phyloP scores from a whole-genome alignment of 495 filamentous ascomycete species.

The Hypoxylon rickii region DNA sequence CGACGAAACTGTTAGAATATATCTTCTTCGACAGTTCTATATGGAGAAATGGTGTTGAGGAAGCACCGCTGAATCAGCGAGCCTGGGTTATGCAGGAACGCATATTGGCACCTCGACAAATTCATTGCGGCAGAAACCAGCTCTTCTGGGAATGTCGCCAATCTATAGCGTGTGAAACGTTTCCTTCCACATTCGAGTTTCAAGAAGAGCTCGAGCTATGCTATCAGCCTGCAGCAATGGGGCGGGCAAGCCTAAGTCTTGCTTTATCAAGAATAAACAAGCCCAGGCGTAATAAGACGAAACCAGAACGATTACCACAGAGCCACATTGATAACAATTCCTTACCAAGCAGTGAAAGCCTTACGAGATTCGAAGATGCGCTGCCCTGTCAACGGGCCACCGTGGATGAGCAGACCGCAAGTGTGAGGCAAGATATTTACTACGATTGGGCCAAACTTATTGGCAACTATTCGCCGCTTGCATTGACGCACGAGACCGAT shows the following conservation, averaged over 20 bases:
- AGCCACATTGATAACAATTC: background rate
- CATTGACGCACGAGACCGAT: background rate
- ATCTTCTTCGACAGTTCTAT: background rate
- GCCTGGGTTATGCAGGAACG: conserved; percentile 42
- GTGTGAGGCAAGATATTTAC: conserved; percentile 1
- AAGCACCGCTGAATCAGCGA: conserved; percentile 21
- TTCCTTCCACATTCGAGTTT: conserved; percentile 8
- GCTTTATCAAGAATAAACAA: background rate
- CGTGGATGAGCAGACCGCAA: background rate
- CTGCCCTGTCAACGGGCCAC: too few species aligned
- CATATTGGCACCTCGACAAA: conserved; percentile 30
- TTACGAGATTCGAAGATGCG: too few species aligned
- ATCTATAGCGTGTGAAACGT: conserved; percentile 30
- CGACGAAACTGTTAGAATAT: too few species aligned
- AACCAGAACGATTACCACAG: background rate
- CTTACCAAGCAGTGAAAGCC: too few species aligned
- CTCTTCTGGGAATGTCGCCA: conserved; percentile 38
- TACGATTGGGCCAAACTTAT: background rate
- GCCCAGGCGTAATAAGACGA: background rate
- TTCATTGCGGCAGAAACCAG: conserved; percentile 31
- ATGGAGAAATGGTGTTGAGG: background rate
- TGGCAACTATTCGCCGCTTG: background rate
- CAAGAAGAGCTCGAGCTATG: background rate
- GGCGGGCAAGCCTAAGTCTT: background rate
- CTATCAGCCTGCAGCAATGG: background rate